Conservation (phyloP, 1,284 basidiomycete species). For the Fomitopsis schrenkii region DNA sequence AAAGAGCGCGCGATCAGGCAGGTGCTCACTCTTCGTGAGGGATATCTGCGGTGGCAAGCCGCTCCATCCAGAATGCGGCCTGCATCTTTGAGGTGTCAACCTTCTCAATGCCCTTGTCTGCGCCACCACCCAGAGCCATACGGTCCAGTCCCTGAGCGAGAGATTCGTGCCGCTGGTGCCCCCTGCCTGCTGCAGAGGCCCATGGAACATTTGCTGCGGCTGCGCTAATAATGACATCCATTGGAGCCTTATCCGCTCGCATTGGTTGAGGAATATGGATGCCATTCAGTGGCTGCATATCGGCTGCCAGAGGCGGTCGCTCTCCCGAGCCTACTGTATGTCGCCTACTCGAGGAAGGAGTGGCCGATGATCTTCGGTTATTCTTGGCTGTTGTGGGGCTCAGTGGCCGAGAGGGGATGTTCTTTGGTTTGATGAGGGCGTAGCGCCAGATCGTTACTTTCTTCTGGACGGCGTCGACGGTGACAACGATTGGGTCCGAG, state of each 20-base stretch:
- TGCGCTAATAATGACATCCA: slow-evolving; percentile 43
- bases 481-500: slow-evolving; percentile 49
- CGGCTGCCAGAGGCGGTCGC: neutral
- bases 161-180: slow-evolving; percentile 3
- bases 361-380: slow-evolving; percentile 19
- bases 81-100: slow-evolving; percentile 61
- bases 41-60: slow-evolving; percentile 48
- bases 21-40: slow-evolving; percentile 45
- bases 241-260: slow-evolving; percentile 44
- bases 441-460: slow-evolving; percentile 70
- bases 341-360: slow-evolving; percentile 18
- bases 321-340: slow-evolving; percentile 6
- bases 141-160: slow-evolving; percentile 48
- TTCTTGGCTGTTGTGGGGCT: slow-evolving; percentile 4
- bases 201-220: slow-evolving; percentile 29
- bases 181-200: slow-evolving; percentile 39
- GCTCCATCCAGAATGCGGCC: slow-evolving; percentile 65
- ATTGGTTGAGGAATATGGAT: slow-evolving; percentile 24
- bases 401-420: slow-evolving; percentile 32
- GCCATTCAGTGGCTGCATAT: slow-evolving; percentile 16
- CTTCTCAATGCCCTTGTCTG: slow-evolving; percentile 35
- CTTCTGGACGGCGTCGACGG: slow-evolving; percentile 47
- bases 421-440: slow-evolving; percentile 51
- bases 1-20: slow-evolving; percentile 5
- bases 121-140: slow-evolving; percentile 50